phyloP scores from a whole-genome alignment of 257 asterid genomes.

The Solanum boliviense region DNA sequence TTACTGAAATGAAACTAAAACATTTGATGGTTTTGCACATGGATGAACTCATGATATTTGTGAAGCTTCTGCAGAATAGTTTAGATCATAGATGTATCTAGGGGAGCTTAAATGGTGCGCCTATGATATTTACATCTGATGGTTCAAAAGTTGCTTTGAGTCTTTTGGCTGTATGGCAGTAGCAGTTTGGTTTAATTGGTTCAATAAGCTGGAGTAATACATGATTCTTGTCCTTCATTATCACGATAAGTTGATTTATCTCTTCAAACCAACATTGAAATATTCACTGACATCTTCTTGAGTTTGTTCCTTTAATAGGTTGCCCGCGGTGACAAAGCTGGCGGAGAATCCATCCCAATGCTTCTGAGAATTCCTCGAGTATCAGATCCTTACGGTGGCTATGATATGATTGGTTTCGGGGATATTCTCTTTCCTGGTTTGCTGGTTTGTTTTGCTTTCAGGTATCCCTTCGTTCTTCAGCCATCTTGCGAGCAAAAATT shows the following conservation, averaged over 20 bases:
- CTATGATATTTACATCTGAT: neutral
- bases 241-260: neutral
- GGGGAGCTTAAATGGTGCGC: neutral
- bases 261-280: neutral
- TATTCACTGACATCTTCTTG: neutral
- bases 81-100: neutral
- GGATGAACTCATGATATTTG: neutral
- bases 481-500: neutral
- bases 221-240: neutral
- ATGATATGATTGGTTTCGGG: conserved; percentile 97
- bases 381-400: conserved; percentile 89
- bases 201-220: neutral
- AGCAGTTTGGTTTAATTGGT: neutral
- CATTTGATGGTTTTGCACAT: neutral
- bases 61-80: neutral
- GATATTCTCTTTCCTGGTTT: conserved; percentile 92
- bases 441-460: conserved; percentile 68
- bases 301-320: conserved; percentile 37
- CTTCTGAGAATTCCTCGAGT: conserved; percentile 88
- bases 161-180: neutral
- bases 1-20: neutral
- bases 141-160: neutral
- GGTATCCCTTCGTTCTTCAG: conserved; percentile 32
- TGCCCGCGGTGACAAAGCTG: conserved; percentile 78
- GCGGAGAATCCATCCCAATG: conserved; percentile 99